Percentiles rank a stretch among this genome's conserved stretches.
Evolutionary conservation across 768 basidiomycete genomes (phyloP).

Genomic region (Xerocomellus chrysenteron): DNA sequence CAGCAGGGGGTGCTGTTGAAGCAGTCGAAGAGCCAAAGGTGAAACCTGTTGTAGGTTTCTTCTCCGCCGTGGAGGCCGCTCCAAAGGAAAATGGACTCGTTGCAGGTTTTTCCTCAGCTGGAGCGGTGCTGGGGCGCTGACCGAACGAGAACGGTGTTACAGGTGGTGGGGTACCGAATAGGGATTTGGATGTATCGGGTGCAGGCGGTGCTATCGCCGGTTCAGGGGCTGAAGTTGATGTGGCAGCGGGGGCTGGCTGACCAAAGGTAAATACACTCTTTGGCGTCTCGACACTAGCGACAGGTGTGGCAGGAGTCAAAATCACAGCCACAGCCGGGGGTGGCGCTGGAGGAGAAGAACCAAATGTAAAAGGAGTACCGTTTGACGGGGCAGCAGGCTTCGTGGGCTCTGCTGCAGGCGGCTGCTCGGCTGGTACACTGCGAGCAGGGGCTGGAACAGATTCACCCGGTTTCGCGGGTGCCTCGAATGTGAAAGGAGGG

Average conservation of each 20-base stretch:
- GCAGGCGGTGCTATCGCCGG: slow-evolving; percentile 12
- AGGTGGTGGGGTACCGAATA: slow-evolving; percentile 36
- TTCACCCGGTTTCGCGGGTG: slow-evolving; percentile 22
- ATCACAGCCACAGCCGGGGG: not conserved
- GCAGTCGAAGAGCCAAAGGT: slow-evolving; percentile 41
- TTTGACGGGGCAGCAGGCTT: slow-evolving; percentile 8
- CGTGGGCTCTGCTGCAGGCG: slow-evolving; percentile 1
- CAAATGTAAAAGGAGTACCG: slow-evolving; percentile 28
- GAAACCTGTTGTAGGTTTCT: slow-evolving; percentile 41
- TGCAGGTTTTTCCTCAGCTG: slow-evolving; percentile 24
- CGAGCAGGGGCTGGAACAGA: slow-evolving; percentile 8
- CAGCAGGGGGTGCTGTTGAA: slow-evolving; percentile 32
- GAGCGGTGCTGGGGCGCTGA: slow-evolving; percentile 22
- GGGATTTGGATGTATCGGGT: slow-evolving; percentile 41
- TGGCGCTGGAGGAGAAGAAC: slow-evolving; percentile 15
- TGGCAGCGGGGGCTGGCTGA: slow-evolving; percentile 12
- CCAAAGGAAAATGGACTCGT: slow-evolving; percentile 26
- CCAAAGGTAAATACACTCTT: slow-evolving; percentile 37
- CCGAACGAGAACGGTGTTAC: slow-evolving; percentile 47
- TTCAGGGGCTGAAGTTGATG: slow-evolving; percentile 7
- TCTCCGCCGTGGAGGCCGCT: slow-evolving; percentile 35
- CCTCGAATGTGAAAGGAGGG: slow-evolving; percentile 32
- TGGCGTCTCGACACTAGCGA: slow-evolving; percentile 26
- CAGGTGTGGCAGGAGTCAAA: slow-evolving; percentile 11
- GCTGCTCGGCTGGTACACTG: slow-evolving; percentile 10